These are phyloP conservation scores for Apiotrichum montevideense DNA, from an alignment of 1,284 basidiomycete species.

Conservation along the genomic window DNA sequence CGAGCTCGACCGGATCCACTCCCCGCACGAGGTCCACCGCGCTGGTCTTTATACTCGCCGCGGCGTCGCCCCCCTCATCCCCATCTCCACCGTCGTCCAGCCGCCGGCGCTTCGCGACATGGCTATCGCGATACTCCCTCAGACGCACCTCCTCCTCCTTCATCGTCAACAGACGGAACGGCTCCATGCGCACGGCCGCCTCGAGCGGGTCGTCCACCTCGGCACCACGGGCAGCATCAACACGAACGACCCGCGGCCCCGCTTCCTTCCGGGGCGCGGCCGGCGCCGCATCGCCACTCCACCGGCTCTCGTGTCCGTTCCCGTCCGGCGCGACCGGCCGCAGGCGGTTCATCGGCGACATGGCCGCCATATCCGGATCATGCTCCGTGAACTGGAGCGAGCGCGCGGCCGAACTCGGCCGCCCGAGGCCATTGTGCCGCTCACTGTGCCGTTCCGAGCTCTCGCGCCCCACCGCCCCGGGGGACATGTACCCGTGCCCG, in stretches of 20 bases:
- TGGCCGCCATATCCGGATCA: not conserved
- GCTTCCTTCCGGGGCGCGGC: too few species aligned
- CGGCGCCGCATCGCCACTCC: not conserved
- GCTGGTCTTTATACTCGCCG: too few species aligned
- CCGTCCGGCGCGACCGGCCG: not conserved
- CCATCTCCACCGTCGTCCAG: not conserved
- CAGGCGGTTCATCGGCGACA: slow-evolving; percentile 2
- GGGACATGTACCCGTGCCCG: not conserved
- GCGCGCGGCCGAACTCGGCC: not conserved
- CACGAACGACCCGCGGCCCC: too few species aligned
- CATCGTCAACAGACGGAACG: slow-evolving; percentile 12
- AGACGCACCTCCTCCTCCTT: slow-evolving; percentile 14
- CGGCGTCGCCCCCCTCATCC: too few species aligned
- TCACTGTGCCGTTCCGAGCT: not conserved
- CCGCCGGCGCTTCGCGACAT: not conserved
- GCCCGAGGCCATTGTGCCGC: too few species aligned
- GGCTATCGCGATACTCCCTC: not conserved
- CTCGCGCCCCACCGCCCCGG: not conserved
- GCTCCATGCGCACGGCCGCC: slow-evolving; percentile 4
- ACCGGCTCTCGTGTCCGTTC: not conserved
- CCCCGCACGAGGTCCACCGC: not conserved
- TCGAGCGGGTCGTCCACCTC: slow-evolving; percentile 11
- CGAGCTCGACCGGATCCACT: slow-evolving; percentile 20
- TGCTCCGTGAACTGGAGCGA: not conserved
- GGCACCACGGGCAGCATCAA: not conserved